Conservation (phyloP, 768 basidiomycete species). For the Mycena rosella region DNA sequence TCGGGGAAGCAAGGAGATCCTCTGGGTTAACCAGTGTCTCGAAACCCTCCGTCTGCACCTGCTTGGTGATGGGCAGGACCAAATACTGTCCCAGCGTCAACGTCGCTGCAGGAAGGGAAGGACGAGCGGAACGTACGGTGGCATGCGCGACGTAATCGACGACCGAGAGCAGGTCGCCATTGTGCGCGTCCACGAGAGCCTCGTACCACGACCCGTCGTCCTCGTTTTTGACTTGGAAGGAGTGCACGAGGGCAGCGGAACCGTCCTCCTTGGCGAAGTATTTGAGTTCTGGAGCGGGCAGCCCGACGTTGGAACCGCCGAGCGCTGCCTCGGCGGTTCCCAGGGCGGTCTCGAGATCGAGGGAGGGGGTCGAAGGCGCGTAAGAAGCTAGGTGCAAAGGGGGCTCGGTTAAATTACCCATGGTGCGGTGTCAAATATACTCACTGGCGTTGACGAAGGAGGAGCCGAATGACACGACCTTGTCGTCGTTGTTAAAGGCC, state of each 20-base stretch:
- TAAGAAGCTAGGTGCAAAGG: neutral
- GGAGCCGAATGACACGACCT: neutral
- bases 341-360: neutral
- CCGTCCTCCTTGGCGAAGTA: neutral
- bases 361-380: neutral
- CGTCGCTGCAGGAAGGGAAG: too few relatives aligned
- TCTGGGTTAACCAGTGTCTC: neutral
- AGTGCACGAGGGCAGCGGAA: neutral
- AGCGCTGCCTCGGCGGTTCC: neutral
- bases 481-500: conserved; percentile 1
- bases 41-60: neutral
- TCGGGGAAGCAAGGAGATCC: neutral
- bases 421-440: neutral
- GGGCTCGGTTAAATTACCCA: neutral
- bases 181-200: conserved; percentile 8
- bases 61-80: neutral
- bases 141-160: neutral
- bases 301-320: neutral
- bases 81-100: neutral
- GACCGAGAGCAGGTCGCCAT: neutral
- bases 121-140: neutral
- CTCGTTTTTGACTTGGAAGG: neutral
- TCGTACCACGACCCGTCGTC: neutral
- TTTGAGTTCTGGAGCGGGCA: neutral
- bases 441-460: neutral